These are phyloP conservation scores for Aspergillus baeticus DNA, from an alignment of 495 filamentous ascomycete species.

Conservation along the genomic window DNA sequence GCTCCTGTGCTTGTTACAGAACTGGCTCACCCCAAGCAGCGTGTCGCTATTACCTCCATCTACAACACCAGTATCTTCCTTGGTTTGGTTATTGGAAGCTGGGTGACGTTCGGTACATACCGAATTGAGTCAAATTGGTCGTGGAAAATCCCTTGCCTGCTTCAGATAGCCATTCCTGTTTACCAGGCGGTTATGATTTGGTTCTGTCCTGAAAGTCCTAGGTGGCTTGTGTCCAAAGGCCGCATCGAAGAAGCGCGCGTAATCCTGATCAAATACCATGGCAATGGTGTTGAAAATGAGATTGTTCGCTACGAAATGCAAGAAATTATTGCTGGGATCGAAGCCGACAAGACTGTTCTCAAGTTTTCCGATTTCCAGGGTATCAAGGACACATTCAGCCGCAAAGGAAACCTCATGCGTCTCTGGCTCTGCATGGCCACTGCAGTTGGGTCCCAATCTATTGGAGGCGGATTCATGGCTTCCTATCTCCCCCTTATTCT, in stretches of 20 bases:
- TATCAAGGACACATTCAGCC: too few relatives aligned
- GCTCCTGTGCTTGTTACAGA: background rate
- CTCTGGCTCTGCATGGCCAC: background rate
- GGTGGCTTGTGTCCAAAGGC: background rate
- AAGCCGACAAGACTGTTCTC: too few relatives aligned
- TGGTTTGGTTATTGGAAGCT: constrained; percentile 54
- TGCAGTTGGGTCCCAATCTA: background rate
- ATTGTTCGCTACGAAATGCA: background rate
- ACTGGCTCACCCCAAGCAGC: background rate
- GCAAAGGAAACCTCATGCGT: background rate
- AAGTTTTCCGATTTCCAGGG: too few relatives aligned
- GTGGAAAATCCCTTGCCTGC: constrained; percentile 48
- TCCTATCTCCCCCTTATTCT: background rate
- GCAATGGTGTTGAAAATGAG: background rate
- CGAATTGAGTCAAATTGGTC: constrained; percentile 50
- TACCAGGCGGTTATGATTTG: constrained; percentile 42
- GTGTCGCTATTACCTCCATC: background rate
- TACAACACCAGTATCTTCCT: constrained; percentile 35
- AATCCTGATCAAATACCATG: background rate
- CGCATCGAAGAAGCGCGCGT: background rate
- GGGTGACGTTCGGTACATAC: constrained; percentile 56
- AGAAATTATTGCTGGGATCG: too few relatives aligned
- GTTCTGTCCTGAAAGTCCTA: constrained; percentile 20
- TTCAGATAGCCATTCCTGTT: constrained; percentile 50
- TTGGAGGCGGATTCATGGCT: background rate